A percentile compares a stretch with the other conserved stretches of the same genome.
phyloP scores from a whole-genome alignment of 192 early-diverging fungal genomes.

The Entomortierella parvispora region DNA sequence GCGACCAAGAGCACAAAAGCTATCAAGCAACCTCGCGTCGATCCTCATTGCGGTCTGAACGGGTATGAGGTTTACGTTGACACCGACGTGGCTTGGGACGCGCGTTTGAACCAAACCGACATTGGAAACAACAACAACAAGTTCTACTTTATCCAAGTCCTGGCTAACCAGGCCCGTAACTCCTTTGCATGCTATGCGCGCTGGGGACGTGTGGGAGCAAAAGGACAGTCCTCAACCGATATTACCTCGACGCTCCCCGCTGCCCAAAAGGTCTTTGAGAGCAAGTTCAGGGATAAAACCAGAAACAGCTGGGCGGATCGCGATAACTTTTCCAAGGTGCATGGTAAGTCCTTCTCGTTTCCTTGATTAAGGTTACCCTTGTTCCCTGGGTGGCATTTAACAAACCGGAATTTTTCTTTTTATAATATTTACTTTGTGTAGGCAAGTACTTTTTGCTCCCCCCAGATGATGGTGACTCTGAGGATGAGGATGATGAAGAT shows the following conservation, averaged over 20 bases:
- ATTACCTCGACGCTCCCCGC: constrained; percentile 22
- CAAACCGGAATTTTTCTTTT: not conserved
- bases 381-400: not conserved
- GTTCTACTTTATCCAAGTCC: constrained; percentile 76
- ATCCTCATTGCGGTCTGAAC: constrained; percentile 8
- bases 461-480: constrained; percentile 70
- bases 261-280: constrained; percentile 64
- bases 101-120: constrained; percentile 76
- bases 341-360: constrained; percentile 12
- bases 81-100: constrained; percentile 58
- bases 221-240: constrained; percentile 60
- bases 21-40: constrained; percentile 45
- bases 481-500: constrained; percentile 51
- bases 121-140: constrained; percentile 78
- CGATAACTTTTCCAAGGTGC: constrained; percentile 24
- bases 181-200: constrained; percentile 69
- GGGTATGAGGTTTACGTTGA: constrained; percentile 44
- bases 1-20: constrained; percentile 16
- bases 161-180: constrained; percentile 36
- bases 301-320: constrained; percentile 72
- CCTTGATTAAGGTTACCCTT: not conserved
- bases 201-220: constrained; percentile 79
- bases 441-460: constrained; percentile 72
- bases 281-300: constrained; percentile 76
- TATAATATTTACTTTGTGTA: constrained; percentile 10